Evolutionary conservation across 352 stramenopile genomes (phyloP).

Genomic region (Phytopythium chamaehyphon): DNA sequence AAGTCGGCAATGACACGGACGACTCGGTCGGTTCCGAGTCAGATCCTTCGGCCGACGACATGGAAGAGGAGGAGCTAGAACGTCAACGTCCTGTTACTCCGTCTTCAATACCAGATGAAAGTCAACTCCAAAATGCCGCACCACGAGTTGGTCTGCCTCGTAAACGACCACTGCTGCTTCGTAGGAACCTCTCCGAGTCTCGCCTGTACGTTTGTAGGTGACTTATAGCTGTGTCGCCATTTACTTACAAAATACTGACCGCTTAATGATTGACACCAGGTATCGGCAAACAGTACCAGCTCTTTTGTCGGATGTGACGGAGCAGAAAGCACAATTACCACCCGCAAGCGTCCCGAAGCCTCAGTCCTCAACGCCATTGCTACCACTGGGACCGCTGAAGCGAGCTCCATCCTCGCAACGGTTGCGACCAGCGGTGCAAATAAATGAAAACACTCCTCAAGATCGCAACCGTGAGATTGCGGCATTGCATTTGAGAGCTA

Average conservation of each 20-base stretch:
- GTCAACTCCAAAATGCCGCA: neutral
- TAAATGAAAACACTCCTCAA: slow-evolving; percentile 12
- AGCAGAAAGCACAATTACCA: neutral
- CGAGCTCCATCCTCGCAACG: slow-evolving; percentile 11
- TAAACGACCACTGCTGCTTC: slow-evolving; percentile 6
- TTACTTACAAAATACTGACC: neutral
- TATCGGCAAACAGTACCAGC: slow-evolving; percentile 1
- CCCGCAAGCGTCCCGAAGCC: slow-evolving; percentile 8
- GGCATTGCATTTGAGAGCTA: slow-evolving; percentile 42
- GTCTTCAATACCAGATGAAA: neutral
- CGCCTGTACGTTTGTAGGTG: slow-evolving; percentile 18
- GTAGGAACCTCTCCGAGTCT: slow-evolving; percentile 29
- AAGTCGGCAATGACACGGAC: slow-evolving; percentile 36
- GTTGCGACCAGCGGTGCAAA: slow-evolving; percentile 4
- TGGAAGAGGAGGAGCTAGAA: slow-evolving; percentile 46
- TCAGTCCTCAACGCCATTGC: slow-evolving; percentile 4
- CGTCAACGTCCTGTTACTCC: slow-evolving; percentile 14
- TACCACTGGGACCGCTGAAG: slow-evolving; percentile 12
- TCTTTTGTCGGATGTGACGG: neutral
- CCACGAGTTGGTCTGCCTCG: neutral
- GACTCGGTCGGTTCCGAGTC: slow-evolving; percentile 62
- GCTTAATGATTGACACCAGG: neutral
- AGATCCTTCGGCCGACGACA: slow-evolving; percentile 67
- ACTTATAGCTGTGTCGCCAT: neutral
- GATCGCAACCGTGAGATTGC: slow-evolving; percentile 72